These are phyloP conservation scores for Agroathelia rolfsii DNA, from an alignment of 1,284 basidiomycete species.

Conservation along the genomic window DNA sequence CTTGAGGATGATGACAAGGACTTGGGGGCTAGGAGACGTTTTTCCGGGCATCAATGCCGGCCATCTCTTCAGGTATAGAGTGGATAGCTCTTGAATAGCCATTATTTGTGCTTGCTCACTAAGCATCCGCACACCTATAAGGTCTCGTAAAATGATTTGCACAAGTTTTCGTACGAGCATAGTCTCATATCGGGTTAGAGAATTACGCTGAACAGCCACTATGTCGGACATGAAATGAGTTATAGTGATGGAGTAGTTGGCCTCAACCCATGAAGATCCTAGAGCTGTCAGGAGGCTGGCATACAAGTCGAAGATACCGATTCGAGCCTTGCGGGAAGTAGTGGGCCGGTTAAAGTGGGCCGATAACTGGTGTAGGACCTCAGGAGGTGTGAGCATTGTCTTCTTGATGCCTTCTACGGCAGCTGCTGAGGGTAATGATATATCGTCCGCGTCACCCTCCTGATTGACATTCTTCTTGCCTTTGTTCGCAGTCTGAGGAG, in stretches of 20 bases:
- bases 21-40: slow-evolving; percentile 57
- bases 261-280: slow-evolving; percentile 73
- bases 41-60: slow-evolving; percentile 87
- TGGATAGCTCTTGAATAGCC: slow-evolving; percentile 82
- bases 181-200: slow-evolving; percentile 60
- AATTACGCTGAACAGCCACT: slow-evolving; percentile 45
- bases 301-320: slow-evolving; percentile 89
- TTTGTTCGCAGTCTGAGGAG: slow-evolving; percentile 47
- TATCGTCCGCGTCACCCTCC: slow-evolving; percentile 44
- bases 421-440: slow-evolving; percentile 35
- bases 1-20: slow-evolving; percentile 70
- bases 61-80: slow-evolving; percentile 81
- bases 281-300: slow-evolving; percentile 68
- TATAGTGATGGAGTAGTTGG: slow-evolving; percentile 74
- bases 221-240: slow-evolving; percentile 76
- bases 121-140: slow-evolving; percentile 82
- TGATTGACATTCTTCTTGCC: slow-evolving; percentile 50
- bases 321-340: slow-evolving; percentile 59
- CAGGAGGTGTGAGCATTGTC: slow-evolving; percentile 63
- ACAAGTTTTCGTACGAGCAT: slow-evolving; percentile 69
- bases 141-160: slow-evolving; percentile 71
- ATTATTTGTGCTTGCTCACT: slow-evolving; percentile 89
- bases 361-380: slow-evolving; percentile 80
- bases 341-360: slow-evolving; percentile 70
- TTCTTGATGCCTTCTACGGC: slow-evolving; percentile 55